These are phyloP conservation scores for Hypoxylon sp. DNA, from an alignment of 2,329 filamentous ascomycete species.

Conservation along the genomic window DNA sequence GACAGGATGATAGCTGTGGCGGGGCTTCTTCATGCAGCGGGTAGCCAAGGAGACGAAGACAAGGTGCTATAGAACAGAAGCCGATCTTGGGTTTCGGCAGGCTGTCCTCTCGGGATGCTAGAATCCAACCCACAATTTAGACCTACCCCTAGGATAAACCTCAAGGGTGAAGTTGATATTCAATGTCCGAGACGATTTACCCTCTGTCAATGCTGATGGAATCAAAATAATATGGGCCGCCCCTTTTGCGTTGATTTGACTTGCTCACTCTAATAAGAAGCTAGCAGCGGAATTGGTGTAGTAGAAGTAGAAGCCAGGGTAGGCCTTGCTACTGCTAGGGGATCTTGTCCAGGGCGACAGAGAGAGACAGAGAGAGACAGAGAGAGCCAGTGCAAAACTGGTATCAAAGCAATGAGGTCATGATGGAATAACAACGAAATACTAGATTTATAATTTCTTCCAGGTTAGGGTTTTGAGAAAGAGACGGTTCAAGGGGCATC, in stretches of 20 bases:
- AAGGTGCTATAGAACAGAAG: constrained; percentile 38
- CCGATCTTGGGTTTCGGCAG: constrained; percentile 33
- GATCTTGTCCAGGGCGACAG: constrained; percentile 5
- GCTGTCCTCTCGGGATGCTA: constrained; percentile 19
- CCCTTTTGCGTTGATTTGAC: constrained; percentile 10
- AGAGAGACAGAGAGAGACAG: too few species aligned
- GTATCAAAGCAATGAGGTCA: constrained; percentile 28
- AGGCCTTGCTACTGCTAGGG: constrained; percentile 8
- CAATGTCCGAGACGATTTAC: constrained; percentile 12
- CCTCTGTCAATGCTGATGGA: constrained; percentile 17
- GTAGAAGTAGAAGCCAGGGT: constrained; percentile 3
- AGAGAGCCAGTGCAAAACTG: constrained; percentile 7
- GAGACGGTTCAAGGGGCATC: constrained; percentile 18
- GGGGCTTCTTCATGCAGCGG: constrained; percentile 43
- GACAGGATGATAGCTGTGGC: constrained; percentile 45
- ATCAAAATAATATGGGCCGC: constrained; percentile 7
- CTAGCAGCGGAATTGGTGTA: constrained; percentile 19
- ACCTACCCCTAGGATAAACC: constrained; percentile 11
- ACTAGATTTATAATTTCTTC: constrained; percentile 14
- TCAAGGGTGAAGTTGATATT: constrained; percentile 13
- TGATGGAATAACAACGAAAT: constrained; percentile 11
- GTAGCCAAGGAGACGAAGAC: constrained; percentile 35
- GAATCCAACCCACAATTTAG: constrained; percentile 32
- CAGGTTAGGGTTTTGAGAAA: constrained; percentile 6
- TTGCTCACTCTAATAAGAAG: constrained; percentile 10